Evolutionary conservation across 2,329 filamentous ascomycete species (phyloP), one percentile per base, ranked within the genome.

Genomic region (Sporothrix pseudoabietina): DNA sequence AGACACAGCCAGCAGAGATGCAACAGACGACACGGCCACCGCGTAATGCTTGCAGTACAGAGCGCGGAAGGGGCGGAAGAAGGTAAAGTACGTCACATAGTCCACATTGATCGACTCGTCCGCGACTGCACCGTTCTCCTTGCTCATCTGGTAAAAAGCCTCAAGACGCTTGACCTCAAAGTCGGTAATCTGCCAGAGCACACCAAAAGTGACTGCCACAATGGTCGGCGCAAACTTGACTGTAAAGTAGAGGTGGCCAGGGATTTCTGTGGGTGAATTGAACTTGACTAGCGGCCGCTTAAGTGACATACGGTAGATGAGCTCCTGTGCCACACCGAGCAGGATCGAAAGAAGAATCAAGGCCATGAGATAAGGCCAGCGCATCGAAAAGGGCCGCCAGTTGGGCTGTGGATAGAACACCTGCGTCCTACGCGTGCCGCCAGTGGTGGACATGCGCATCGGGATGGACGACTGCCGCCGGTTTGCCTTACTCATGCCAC

Each of bases 81-180:
- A 88, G 77, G 86, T 89, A 81, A 91, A 87, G 76, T 88, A 86
- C 5, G 91, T 92, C 61, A 92, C 85, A 74, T 94, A 94, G 79
- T 93, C 90, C 75, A 92, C 90, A 75, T 93, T 93, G 78, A 94
- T 87, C 0, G 89, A 92, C 78, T 89, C 87, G 54, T 86, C 87
- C 0, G 89, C 90, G 26, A 89, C 80, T 0, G 90, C 88, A 16
- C 90, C 90, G 3, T 84, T 85, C 3, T 85, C 82, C 75, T 85
- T 88, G 3, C 89, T 90, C 69, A 92, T 82, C 78, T 91, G 89
- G 76, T 90, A 90, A 77, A 88, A 91, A 0, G 89, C 87, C 78
- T 92, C 90, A 39, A 91, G 80, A n/a, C 90, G 85, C 78, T 87
- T 88, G 2, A 91, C 88, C 76, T 91, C 89, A 74, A 90, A 89